Evolutionary conservation across 148 eudicot species (phyloP).

Genomic region (Nepenthes mirabilis): DNA sequence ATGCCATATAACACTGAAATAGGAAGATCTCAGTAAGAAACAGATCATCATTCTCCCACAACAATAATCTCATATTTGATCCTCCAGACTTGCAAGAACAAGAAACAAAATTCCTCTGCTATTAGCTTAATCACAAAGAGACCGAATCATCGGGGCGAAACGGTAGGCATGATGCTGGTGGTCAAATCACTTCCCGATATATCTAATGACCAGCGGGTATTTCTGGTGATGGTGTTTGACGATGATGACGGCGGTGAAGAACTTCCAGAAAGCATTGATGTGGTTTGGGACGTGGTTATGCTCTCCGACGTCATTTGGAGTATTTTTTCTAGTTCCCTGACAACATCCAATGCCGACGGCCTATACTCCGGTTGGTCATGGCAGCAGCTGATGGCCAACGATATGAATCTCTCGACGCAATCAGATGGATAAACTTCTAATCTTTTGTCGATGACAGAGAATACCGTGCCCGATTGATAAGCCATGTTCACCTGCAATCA

Average conservation of each 20-base stretch:
- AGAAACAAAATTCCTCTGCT: no score
- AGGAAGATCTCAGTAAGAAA: no score
- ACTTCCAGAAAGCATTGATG: background rate
- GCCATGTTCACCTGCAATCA: conserved; percentile 38
- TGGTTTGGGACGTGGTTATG: background rate
- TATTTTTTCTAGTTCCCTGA: conserved; percentile 60
- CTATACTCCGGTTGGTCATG: conserved; percentile 46
- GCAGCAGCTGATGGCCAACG: conserved; percentile 51
- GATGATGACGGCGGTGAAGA: background rate
- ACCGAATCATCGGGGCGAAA: no score
- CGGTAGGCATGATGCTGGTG: no score
- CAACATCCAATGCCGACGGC: conserved; percentile 68
- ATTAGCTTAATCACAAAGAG: no score
- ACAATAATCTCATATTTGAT: no score
- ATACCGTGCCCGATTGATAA: conserved; percentile 35
- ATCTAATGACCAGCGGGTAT: no score
- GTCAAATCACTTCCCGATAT: no score
- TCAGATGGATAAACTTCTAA: conserved; percentile 59
- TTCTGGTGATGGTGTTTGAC: background rate
- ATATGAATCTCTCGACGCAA: conserved; percentile 47
- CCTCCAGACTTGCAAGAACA: no score
- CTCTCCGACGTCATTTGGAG: conserved; percentile 33
- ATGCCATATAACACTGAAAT: no score
- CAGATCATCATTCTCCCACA: no score
- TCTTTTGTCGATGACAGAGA: conserved; percentile 41